Base-by-base conservation (phyloP, 495 filamentous ascomycete genomes). In the Aspergillus olivimuriae region DNA sequence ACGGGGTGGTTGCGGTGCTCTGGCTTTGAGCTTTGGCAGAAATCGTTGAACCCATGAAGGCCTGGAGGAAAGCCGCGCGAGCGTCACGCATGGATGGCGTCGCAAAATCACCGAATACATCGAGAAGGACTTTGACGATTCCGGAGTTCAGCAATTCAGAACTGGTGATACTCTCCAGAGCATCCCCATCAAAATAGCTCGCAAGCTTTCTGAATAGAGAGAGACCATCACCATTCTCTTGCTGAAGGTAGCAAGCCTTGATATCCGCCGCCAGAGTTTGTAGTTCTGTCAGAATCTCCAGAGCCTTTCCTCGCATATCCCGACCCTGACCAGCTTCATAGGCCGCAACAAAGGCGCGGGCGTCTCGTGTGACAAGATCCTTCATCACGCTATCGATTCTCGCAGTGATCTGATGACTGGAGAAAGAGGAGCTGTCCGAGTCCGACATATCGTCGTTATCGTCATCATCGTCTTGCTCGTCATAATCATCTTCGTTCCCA, bases 81-180 rank as follows among this genome's bases (percentile, higher is more conserved):
- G 89, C 84, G 36, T 81, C 57, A n/a, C 61, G 64, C 46, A 65
- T 65, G n/a, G 55, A 46, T 5, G 56, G 32, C 7, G 41, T 56
- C 42, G 70, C 61, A 18, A 70, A 61, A 50, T 86, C 83, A 50
- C 78, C 83, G 51, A 99, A 89, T 18, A 95, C 77, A 19, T 86
- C 75, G 17, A 96, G 74, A 16, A 99, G 69, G 10, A 86, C 81
- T 24, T 86, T 75, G 19, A 97, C 88, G 42, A 99, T 79, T 17
- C 87, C 84, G 6, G 94, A 96, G 41, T 83, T 87, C 11, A 97
- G 78, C 19, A 99, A 65, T 55, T 99, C 94, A 12, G 89, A 87
- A 62, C 94, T 99, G n/a, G 94, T 97, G 24, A 97, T 90, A 42
- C 88, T 95, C 60, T 95, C 83, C 46, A 97, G 58, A 0, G 81